Evolutionary conservation across 23 red algal species (phyloP), one percentile per base, ranked within the genome.

Genomic region (Rhodosorus marinus): DNA sequence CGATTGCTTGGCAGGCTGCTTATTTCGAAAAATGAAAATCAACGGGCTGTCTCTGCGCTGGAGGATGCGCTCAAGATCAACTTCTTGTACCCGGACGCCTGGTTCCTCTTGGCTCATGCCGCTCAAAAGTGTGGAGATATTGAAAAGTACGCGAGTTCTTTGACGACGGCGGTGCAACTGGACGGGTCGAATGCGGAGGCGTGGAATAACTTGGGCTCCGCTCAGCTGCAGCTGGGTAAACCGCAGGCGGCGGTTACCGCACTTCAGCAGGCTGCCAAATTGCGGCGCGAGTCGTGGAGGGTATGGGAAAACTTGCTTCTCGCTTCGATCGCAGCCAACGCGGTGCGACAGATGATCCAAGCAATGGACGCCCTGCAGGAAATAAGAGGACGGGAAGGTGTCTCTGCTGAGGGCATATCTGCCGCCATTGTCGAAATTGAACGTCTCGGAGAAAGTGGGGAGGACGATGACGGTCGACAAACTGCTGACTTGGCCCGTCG

Each of bases 201-300:
- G 14, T 95, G 88, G 88, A 95, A 82, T 63, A 95, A 95, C 49
- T 60, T 95, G 4, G 76, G 46, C 3, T 51, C 63, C 26, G 70
- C 58, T 25, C 57, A 81, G 8, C 49, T 74, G 52, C 62, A 83
- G 35, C 46, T 74, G 43, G 78, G 69, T 21, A 55, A 82, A 29
- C 61, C 69, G 20, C 73, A 76, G 33, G 72, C 73, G 55, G 75
- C 69, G 7, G 40, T 93, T 19, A 69, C 49, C 17, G 73, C 72
- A 4, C 31, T 56, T 28, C 4, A 32, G 20, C 29, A 56, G 52
- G 52, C 52, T 15, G 24, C 52, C 52, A 56, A 56, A 32, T 32
- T 20, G 29, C 20, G 20, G 19, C 52, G 52, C 52, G 52, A 56
- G 5, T 15, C 52, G 4, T 17, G 29, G 19, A 17, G 17, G 20